Conservation (phyloP, 371 early-diverging fungal species). For the Batkoa obscura region DNA sequence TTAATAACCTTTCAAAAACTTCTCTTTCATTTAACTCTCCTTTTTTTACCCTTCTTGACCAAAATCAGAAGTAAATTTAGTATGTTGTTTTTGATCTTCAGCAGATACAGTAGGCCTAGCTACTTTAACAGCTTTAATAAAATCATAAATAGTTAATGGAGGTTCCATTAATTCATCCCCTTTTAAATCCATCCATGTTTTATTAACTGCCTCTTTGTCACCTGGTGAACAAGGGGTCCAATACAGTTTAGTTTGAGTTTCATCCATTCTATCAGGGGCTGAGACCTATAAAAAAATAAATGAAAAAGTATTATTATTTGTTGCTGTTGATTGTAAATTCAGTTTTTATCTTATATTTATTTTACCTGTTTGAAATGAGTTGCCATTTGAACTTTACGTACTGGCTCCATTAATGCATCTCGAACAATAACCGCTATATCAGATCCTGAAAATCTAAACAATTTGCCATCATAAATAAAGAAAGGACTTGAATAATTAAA, state of each 20-base stretch:
- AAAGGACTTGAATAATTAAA: too few relatives aligned
- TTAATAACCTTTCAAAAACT: too few relatives aligned
- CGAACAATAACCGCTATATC: slow-evolving; percentile 85
- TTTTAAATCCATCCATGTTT: slow-evolving; percentile 74
- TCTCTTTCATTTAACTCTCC: too few relatives aligned
- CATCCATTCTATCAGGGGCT: slow-evolving; percentile 42
- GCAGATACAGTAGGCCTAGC: slow-evolving; percentile 72
- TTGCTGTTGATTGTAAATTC: too few relatives aligned
- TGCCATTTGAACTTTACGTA: slow-evolving; percentile 88
- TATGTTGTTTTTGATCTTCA: slow-evolving; percentile 59
- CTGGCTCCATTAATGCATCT: slow-evolving; percentile 93
- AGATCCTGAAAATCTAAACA: slow-evolving; percentile 63
- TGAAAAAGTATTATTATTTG: too few relatives aligned
- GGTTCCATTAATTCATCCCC: slow-evolving; percentile 83
- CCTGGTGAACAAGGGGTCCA: slow-evolving; percentile 93
- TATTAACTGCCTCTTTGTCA: slow-evolving; percentile 68
- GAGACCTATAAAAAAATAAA: slow-evolving; percentile 20
- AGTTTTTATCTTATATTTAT: not conserved
- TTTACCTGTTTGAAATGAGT: slow-evolving; percentile 80
- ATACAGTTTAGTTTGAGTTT: slow-evolving; percentile 22
- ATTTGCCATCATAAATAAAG: not conserved
- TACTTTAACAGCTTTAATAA: slow-evolving; percentile 57
- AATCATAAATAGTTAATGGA: slow-evolving; percentile 60
- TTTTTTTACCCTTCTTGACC: slow-evolving; percentile 51
- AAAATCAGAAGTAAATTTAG: slow-evolving; percentile 80